phyloP scores from a whole-genome alignment of 192 early-diverging fungal genomes.

The Backusella sp. region DNA sequence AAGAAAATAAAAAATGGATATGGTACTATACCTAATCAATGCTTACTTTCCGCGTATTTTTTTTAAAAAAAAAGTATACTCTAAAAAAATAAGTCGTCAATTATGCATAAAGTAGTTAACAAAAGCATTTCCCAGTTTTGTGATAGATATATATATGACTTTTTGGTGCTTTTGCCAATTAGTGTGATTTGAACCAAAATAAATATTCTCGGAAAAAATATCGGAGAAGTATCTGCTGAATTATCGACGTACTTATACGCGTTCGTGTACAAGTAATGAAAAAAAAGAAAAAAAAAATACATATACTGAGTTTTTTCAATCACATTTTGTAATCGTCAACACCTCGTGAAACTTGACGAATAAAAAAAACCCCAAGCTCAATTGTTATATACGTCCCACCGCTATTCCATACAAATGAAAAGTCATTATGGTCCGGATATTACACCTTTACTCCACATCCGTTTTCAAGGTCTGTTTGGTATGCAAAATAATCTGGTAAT shows the following conservation, averaged over 20 bases:
- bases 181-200: not conserved
- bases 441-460: not conserved
- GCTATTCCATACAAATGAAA: not conserved
- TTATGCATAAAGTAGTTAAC: too few species aligned
- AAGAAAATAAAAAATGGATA: not conserved
- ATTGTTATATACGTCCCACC: not conserved
- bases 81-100: too few species aligned
- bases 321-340: not conserved
- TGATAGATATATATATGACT: too few species aligned
- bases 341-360: not conserved
- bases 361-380: not conserved
- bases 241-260: not conserved
- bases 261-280: too few species aligned
- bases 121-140: too few species aligned
- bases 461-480: not conserved
- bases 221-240: not conserved
- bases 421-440: not conserved
- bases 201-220: not conserved
- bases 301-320: not conserved
- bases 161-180: too few species aligned
- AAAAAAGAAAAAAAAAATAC: too few species aligned
- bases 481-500: not conserved
- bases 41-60: not conserved
- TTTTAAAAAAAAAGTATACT: too few species aligned
- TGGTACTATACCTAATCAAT: not conserved